These are phyloP conservation scores for Rostrohypoxylon terebratum DNA, from an alignment of 495 filamentous ascomycete genomes.

Conservation along the genomic window DNA sequence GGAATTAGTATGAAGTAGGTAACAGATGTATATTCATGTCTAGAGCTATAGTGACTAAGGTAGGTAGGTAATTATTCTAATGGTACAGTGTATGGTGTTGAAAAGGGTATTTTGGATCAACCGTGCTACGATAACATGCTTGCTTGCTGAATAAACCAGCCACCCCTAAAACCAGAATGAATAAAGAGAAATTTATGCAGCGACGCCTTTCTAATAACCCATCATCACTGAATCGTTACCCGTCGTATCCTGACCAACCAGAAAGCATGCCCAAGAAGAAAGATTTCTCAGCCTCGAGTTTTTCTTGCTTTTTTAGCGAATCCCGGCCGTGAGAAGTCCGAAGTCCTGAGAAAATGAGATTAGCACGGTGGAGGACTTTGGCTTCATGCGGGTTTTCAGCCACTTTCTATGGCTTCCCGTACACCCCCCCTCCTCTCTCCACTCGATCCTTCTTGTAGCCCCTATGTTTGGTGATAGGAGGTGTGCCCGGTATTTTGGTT, in stretches of 20 bases:
- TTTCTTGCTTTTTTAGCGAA: neutral
- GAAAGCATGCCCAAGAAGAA: neutral
- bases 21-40: neutral
- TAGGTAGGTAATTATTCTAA: neutral
- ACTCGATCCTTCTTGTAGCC: neutral
- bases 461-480: constrained; percentile 26
- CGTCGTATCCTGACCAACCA: constrained; percentile 29
- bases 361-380: neutral
- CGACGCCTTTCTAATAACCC: constrained; percentile 17
- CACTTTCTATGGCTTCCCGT: constrained; percentile 3
- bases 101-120: constrained; percentile 17
- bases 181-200: constrained; percentile 3
- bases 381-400: constrained; percentile 9
- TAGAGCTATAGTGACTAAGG: neutral
- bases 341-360: constrained; percentile 9
- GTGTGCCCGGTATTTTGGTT: constrained; percentile 37
- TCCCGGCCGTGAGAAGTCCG: neutral
- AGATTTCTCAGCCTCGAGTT: neutral
- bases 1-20: neutral
- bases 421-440: neutral
- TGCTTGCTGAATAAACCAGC: neutral
- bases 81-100: neutral
- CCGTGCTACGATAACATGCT: constrained; percentile 7
- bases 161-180: neutral
- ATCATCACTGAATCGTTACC: constrained; percentile 25